A percentile compares a stretch with the other conserved stretches of the same genome.
phyloP scores from a whole-genome alignment of 129 eudicot species.

The Ambrosia artemisiifolia region DNA sequence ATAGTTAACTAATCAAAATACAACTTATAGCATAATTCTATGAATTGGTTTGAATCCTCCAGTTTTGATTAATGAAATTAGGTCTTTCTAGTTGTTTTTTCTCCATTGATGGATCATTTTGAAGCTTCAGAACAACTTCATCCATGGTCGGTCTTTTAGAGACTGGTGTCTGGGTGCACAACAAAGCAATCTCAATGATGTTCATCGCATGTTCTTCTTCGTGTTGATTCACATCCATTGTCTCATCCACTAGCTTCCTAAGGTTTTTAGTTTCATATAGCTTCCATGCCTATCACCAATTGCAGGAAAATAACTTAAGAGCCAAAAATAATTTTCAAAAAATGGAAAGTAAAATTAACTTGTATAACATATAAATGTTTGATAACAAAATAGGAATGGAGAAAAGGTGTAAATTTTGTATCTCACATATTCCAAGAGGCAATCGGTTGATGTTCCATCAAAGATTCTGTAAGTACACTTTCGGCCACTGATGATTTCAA shows the following conservation, averaged over 20 bases:
- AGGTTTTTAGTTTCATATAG: neutral
- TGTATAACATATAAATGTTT: too few relatives aligned
- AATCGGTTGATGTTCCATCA: neutral
- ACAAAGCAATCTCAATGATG: too few relatives aligned
- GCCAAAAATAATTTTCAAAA: too few relatives aligned
- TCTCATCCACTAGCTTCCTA: neutral
- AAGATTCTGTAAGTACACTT: neutral
- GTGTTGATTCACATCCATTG: neutral
- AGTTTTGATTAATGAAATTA: neutral
- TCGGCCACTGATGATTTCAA: neutral
- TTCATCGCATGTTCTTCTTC: too few relatives aligned
- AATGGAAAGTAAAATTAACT: too few relatives aligned
- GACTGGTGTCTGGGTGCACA: too few relatives aligned
- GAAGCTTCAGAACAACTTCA: neutral
- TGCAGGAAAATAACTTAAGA: neutral
- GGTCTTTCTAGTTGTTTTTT: neutral
- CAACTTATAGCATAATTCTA: too few relatives aligned
- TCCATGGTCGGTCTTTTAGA: too few relatives aligned
- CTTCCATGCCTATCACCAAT: conserved; percentile 1
- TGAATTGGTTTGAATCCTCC: neutral
- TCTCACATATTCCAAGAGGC: neutral
- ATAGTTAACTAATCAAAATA: too few relatives aligned
- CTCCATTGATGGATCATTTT: neutral
- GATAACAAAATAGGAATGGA: neutral
- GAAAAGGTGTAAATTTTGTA: neutral